These are phyloP conservation scores for Phialophora chinensis DNA, from an alignment of 2,329 filamentous ascomycete genomes.

Conservation along the genomic window DNA sequence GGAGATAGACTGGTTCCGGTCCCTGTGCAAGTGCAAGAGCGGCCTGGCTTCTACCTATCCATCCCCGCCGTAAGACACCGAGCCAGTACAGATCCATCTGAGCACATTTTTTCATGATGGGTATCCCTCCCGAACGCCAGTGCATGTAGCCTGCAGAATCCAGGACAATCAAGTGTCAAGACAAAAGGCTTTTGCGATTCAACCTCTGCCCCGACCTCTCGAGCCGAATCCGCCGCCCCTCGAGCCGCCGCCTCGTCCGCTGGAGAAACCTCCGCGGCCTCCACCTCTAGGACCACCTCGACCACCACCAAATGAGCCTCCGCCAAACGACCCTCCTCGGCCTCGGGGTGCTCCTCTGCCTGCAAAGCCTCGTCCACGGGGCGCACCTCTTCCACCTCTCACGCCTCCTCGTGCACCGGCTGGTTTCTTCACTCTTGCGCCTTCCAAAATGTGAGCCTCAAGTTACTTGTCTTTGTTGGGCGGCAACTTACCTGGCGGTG, in stretches of 20 bases:
- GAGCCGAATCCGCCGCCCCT: conserved; percentile 24
- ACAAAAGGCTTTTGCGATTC: background rate
- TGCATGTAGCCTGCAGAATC: conserved; percentile 47
- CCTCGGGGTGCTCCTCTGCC: conserved; percentile 42
- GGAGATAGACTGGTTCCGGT: background rate
- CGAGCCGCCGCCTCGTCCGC: conserved; percentile 34
- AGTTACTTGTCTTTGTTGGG: background rate
- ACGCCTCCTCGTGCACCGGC: conserved; percentile 57
- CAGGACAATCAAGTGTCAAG: conserved; percentile 26
- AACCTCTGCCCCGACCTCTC: conserved; percentile 32
- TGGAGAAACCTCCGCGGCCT: conserved; percentile 44
- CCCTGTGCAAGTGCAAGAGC: background rate
- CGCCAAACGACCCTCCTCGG: conserved; percentile 23
- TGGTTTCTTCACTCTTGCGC: conserved; percentile 46
- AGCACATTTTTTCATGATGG: conserved; percentile 26
- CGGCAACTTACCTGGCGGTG: conserved; percentile 56
- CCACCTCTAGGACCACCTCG: conserved; percentile 38
- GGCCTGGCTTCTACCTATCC: background rate
- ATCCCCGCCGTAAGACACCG: background rate
- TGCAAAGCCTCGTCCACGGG: conserved; percentile 46
- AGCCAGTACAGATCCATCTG: conserved; percentile 8
- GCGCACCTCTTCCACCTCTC: conserved; percentile 54
- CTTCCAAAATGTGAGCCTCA: conserved; percentile 48
- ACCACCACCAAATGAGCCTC: conserved; percentile 41
- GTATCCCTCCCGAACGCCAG: conserved; percentile 50